Evolutionary conservation across 371 early-diverging fungal species (phyloP).

Genomic region (Enterospora canceri): DNA sequence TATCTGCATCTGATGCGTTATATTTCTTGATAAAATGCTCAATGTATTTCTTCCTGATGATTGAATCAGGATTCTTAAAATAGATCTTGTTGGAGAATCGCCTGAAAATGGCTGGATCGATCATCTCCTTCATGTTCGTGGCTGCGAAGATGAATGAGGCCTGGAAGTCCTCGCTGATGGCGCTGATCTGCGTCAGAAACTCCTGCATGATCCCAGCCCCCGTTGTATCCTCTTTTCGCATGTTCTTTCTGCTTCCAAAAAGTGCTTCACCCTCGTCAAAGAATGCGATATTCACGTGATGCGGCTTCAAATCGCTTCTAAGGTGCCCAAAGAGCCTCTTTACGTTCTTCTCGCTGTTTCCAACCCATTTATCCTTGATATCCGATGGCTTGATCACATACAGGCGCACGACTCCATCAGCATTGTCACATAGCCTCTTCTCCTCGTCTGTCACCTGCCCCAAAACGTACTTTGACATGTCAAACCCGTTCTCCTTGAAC

Average conservation of each 20-base stretch:
- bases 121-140: constrained; percentile 29
- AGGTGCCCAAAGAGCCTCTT: constrained; percentile 13
- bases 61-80: constrained; percentile 16
- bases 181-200: not conserved
- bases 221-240: not conserved
- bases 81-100: constrained; percentile 29
- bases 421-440: constrained; percentile 24
- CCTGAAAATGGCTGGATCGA: constrained; percentile 45
- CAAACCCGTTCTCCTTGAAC: constrained; percentile 2
- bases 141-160: constrained; percentile 38
- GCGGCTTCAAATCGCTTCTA: constrained; percentile 10
- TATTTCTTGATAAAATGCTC: not conserved
- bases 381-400: constrained; percentile 22
- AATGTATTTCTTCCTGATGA: constrained; percentile 27
- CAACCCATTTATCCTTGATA: constrained; percentile 45
- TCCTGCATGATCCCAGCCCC: not conserved
- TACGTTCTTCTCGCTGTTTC: constrained; percentile 40
- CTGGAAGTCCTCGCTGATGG: not conserved
- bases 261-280: constrained; percentile 50
- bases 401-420: too few species aligned
- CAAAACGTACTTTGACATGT: constrained; percentile 1
- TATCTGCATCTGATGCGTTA: too few species aligned
- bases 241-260: constrained; percentile 25
- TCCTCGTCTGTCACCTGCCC: not conserved
- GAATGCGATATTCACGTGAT: constrained; percentile 33